Evolutionary conservation across 2,329 filamentous ascomycete species (phyloP), one percentile per base, ranked within the genome.

Genomic region (Paraphaeosphaeria sporulosa): DNA sequence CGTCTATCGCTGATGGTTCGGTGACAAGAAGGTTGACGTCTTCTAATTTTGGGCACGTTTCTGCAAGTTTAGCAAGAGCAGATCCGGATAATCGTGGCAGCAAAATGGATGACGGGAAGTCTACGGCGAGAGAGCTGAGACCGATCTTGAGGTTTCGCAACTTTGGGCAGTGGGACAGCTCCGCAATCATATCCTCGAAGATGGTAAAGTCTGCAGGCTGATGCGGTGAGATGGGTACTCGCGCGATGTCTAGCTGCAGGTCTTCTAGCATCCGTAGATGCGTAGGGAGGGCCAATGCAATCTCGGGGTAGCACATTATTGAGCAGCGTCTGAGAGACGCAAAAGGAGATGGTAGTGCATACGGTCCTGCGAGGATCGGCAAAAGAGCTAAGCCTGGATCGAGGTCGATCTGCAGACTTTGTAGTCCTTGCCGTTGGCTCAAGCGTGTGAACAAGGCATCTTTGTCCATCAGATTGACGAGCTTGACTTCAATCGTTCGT

Each of bases 291-390:
- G 71, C 67, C 9, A 72, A 59, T 5, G 71, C 72, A 25, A 76
- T 63, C 30, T 76, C 73, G 1, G 73, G 73, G 40, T 76, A 76
- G 47, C 72, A 75, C 60, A 73, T 72, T 25, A 75, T 63, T 8
- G 65, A 64, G 19, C 75, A 57, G 2, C 66, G 62, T 23, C 61
- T 68, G 9, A 77, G 57, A 3, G 64, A 65, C 15, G 61, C 42
- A 49, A 77, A 73, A 2, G 67, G 63, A 19, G 59, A 52, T 3
- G 66, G 27, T 1, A 68, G 43, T 6, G 63, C 60, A 48, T 55
- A 52, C 6, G 65, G 66, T 2, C 65, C 66, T 23, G 61, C 54
- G 12, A 76, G 63, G 9, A 64, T 57, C 15, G 72, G 65, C 2
- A 75, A 49, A 5, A 73, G 57, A 42, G 66, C 46, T 30, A 71